These are phyloP conservation scores for Cicer arietinum DNA, from an alignment of 306 rosid genomes.

Conservation along the genomic window DNA sequence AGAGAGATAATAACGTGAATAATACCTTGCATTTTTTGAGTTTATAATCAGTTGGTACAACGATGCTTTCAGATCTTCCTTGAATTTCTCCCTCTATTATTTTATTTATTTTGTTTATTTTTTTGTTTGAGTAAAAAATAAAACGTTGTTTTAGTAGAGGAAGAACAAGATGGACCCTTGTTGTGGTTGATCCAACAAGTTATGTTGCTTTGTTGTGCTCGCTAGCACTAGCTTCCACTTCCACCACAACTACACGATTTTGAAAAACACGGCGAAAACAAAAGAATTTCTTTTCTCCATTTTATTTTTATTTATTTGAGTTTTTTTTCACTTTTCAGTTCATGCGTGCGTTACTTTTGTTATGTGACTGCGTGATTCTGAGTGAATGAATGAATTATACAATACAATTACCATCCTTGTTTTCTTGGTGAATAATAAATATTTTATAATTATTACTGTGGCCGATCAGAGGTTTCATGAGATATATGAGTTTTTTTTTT, in stretches of 20 bases:
- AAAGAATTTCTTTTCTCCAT: neutral
- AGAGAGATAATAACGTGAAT: conserved; percentile 24
- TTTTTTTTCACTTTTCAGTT: conserved; percentile 26
- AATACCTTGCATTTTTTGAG: conserved; percentile 59
- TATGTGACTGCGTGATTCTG: conserved; percentile 8
- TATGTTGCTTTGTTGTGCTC: conserved; percentile 6
- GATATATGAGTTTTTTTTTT: neutral
- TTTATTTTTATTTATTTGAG: conserved; percentile 6
- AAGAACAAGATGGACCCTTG: conserved; percentile 40
- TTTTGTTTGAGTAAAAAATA: neutral
- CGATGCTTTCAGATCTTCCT: conserved; percentile 58
- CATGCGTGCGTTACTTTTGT: conserved; percentile 38
- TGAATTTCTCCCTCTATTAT: neutral
- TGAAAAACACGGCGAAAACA: conserved; percentile 2
- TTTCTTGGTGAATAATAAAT: neutral
- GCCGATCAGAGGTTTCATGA: neutral
- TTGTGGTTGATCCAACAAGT: conserved; percentile 34
- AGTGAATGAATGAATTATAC: neutral
- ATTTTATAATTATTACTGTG: neutral
- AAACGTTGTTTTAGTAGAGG: neutral
- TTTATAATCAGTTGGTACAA: conserved; percentile 31
- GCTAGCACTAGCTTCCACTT: conserved; percentile 14
- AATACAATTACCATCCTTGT: neutral
- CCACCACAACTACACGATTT: conserved; percentile 20
- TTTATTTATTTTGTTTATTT: neutral